Evolutionary conservation across 2,329 filamentous ascomycete genomes (phyloP), one percentile per base, ranked within the genome.

Genomic region (Helotiales sp.): DNA sequence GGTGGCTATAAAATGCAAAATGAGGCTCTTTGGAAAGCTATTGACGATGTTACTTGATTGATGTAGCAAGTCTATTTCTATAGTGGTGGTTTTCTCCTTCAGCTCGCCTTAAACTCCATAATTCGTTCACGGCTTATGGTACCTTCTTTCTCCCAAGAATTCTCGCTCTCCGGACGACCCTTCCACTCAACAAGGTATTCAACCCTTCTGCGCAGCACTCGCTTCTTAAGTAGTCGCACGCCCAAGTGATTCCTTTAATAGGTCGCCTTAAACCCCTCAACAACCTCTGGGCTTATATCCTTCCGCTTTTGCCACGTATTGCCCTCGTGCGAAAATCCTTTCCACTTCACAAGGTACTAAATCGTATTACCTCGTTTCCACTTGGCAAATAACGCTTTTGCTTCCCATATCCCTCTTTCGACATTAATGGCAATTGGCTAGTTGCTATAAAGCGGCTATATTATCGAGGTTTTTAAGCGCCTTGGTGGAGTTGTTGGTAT

Each of bases 331-430:
- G 52, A 43, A 63, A 72, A 74, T 26, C 65, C 72, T 68, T 68
- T 71, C 66, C 34, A 73, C 67, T 74, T 72, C 30, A 72, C 54
- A 71, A 74, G 64, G 54, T 71, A 73, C 55, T 50, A 68, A 59
- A 65, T 68, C 61, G 58, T 59, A 49, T 69, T 73, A 43, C 66
- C 58, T 69, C 43, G 37, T 62, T 64, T 72, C 63, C 40, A 72
- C 63, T 70, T 74, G 30, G 69, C 61, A 70, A 74, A 71, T 49
- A 74, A 57, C 34, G 40, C 65, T 67, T 74, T 47, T 65, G 66
- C 70, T 49, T 73, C 62, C 26, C 43, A 67, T 67, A 65, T 65
- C 22, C 50, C 55, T 66, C 24, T 58, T 45, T 67, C 30, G 20
- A 32, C 24, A 61, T 69, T n/a, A 62, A 66, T 64, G 66, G 50